A percentile compares a stretch with the other conserved stretches of the same genome.
Conservation (phyloP, 352 stramenopile species). For the Thraustochytrium striatum region DNA sequence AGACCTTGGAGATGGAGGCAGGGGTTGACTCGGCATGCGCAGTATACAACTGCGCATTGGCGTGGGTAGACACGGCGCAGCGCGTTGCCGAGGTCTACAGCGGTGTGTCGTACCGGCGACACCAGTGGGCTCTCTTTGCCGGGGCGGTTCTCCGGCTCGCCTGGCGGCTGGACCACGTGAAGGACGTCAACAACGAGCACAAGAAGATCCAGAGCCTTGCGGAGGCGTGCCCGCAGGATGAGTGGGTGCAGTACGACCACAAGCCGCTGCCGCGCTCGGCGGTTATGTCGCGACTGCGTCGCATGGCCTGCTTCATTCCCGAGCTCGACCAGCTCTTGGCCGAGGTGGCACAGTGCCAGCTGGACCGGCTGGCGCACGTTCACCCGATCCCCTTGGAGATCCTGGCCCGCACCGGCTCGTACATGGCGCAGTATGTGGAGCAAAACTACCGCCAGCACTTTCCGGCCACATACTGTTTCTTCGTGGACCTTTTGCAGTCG, state of each 20-base stretch:
- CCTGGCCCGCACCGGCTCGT: neutral
- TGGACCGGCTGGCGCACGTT: constrained; percentile 25
- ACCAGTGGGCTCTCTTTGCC: constrained; percentile 44
- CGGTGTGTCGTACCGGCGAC: constrained; percentile 11
- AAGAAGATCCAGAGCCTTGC: constrained; percentile 35
- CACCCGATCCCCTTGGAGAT: constrained; percentile 42
- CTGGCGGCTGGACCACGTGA: constrained; percentile 4
- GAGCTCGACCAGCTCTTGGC: constrained; percentile 29
- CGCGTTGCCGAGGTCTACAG: neutral
- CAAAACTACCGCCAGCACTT: neutral
- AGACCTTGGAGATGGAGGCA: neutral
- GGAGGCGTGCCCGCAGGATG: neutral
- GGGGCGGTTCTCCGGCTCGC: constrained; percentile 27
- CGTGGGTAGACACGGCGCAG: constrained; percentile 10
- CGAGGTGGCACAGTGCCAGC: constrained; percentile 30
- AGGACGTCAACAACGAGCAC: neutral
- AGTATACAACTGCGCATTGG: constrained; percentile 31
- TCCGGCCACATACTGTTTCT: neutral
- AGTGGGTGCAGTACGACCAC: constrained; percentile 21
- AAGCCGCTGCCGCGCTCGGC: neutral
- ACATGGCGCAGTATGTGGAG: neutral
- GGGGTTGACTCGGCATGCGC: constrained; percentile 1
- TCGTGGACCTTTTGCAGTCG: neutral
- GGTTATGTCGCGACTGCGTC: neutral
- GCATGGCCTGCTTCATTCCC: constrained; percentile 46